phyloP scores from a whole-genome alignment of 495 filamentous ascomycete genomes.

The Penicillium odoratum region DNA sequence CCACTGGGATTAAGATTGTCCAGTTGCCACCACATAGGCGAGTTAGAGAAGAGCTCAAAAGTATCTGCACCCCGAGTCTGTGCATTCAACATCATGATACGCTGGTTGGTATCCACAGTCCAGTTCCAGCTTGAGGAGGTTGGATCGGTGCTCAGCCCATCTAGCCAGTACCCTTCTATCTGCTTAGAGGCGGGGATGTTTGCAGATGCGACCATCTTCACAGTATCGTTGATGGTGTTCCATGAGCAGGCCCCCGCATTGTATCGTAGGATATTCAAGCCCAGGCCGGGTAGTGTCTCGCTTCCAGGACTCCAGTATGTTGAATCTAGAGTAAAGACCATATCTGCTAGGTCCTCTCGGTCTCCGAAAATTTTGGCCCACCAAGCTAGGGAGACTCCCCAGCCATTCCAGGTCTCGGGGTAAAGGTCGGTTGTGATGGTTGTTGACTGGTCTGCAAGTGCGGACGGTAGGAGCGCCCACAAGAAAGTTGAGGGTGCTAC shows the following conservation, averaged over 20 bases:
- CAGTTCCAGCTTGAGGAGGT: conserved; percentile 18
- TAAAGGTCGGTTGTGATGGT: conserved; percentile 10
- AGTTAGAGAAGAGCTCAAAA: conserved; percentile 19
- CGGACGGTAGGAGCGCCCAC: conserved; percentile 2
- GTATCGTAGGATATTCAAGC: conserved; percentile 18
- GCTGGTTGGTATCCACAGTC: conserved; percentile 19
- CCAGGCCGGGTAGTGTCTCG: conserved; percentile 8
- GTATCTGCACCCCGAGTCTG: conserved; percentile 14
- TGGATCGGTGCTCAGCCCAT: conserved; percentile 10
- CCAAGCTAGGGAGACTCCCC: conserved; percentile 19
- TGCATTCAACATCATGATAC: conserved; percentile 14
- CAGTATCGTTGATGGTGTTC: conserved; percentile 14
- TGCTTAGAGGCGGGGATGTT: conserved; percentile 13
- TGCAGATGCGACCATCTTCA: conserved; percentile 11
- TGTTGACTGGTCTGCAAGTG: conserved; percentile 7
- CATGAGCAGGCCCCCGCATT: conserved; percentile 16
- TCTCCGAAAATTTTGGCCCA: conserved; percentile 17
- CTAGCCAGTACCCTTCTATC: conserved; percentile 18
- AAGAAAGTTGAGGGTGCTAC: background rate
- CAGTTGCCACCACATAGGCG: conserved; percentile 19
- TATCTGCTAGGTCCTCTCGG: conserved; percentile 13
- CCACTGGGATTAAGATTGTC: conserved; percentile 16
- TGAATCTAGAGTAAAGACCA: conserved; percentile 14
- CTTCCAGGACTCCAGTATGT: conserved; percentile 10
- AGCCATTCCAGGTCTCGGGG: conserved; percentile 13